Percentiles rank a stretch among this genome's conserved stretches.
Evolutionary conservation across 345 rosid genomes (phyloP).

Genomic region (Syzygium jambos): DNA sequence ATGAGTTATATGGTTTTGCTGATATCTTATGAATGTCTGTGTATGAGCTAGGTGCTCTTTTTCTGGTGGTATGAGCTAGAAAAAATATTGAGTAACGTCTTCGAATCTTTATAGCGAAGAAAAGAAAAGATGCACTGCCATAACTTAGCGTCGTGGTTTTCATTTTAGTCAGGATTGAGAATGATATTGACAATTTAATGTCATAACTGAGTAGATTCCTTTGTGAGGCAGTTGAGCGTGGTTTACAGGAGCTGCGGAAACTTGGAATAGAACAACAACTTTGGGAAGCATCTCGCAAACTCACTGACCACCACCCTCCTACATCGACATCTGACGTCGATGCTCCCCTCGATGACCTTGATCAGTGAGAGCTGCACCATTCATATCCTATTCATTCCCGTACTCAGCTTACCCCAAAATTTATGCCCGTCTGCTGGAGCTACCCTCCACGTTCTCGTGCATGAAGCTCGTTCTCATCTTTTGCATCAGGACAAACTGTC

Average conservation of each 20-base stretch:
- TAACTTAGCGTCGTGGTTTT: background rate
- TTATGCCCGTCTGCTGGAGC: background rate
- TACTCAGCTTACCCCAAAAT: background rate
- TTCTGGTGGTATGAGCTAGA: background rate
- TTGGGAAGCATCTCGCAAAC: constrained; percentile 82
- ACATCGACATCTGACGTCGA: constrained; percentile 16
- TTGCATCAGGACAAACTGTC: background rate
- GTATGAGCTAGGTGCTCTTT: background rate
- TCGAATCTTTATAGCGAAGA: background rate
- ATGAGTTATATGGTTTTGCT: background rate
- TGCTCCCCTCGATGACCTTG: background rate
- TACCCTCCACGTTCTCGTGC: background rate
- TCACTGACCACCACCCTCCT: constrained; percentile 30
- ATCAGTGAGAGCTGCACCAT: background rate
- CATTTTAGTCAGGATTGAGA: background rate
- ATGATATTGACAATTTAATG: background rate
- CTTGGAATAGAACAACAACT: constrained; percentile 83
- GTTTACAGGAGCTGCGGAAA: constrained; percentile 68
- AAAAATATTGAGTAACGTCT: background rate
- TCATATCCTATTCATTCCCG: background rate
- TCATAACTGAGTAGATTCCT: background rate
- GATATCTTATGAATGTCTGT: background rate
- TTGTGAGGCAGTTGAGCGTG: constrained; percentile 58
- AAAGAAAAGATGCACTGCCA: background rate
- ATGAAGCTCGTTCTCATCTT: background rate